Percentiles rank a stretch among this genome's conserved stretches.
Conservation (phyloP, 106 monocot genomes). For the Iris macrosiphon region DNA sequence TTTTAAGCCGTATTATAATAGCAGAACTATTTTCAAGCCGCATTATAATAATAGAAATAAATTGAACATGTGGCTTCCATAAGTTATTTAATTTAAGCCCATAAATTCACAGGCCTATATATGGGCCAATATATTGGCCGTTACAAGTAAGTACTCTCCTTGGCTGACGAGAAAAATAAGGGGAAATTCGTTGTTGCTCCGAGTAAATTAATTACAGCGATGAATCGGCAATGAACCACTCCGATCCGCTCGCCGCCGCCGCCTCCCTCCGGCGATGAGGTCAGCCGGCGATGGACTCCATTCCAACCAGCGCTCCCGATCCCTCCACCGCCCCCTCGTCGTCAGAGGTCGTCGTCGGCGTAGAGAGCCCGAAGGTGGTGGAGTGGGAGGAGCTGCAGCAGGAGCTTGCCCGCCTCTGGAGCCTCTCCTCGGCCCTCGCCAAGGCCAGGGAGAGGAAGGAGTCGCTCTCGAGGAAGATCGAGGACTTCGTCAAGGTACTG, state of each 20-base stretch:
- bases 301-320: neutral
- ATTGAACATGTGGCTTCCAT: no score
- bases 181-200: no score
- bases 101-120: no score
- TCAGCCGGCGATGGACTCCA: conserved; percentile 5
- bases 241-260: neutral
- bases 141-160: no score
- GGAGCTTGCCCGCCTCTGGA: conserved; percentile 79
- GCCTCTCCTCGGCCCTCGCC: conserved; percentile 62
- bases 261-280: conserved; percentile 1
- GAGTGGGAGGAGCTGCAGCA: conserved; percentile 95
- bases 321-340: neutral
- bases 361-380: conserved; percentile 49
- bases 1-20: no score
- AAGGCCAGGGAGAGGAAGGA: conserved; percentile 63
- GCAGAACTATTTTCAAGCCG: no score
- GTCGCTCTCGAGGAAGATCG: conserved; percentile 33
- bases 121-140: no score
- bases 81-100: no score
- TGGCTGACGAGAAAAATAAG: no score
- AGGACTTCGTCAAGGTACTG: conserved; percentile 58
- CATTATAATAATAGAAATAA: no score
- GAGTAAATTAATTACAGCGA: no score
- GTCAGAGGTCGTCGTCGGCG: conserved; percentile 13
- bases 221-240: neutral